A percentile compares a stretch with the other conserved stretches of the same genome.
Conservation (phyloP, 2,329 filamentous ascomycete genomes). For the Helminthosporium solani region DNA sequence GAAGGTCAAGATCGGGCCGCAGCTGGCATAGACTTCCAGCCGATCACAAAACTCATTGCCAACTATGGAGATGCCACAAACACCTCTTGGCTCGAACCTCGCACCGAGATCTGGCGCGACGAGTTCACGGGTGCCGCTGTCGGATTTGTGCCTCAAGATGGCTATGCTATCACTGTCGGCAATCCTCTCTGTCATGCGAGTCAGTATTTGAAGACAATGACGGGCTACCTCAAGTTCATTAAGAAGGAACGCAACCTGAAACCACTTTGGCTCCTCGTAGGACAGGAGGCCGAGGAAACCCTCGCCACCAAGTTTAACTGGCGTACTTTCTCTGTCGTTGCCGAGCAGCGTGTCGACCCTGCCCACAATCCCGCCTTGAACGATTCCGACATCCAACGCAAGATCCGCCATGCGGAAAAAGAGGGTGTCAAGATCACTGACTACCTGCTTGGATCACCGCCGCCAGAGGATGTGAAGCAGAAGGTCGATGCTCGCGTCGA, state of each 20-base stretch:
- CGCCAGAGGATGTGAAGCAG: slow-evolving; percentile 65
- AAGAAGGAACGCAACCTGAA: slow-evolving; percentile 70
- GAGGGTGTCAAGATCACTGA: slow-evolving; percentile 82
- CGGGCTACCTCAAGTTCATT: slow-evolving; percentile 73
- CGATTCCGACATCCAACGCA: slow-evolving; percentile 67
- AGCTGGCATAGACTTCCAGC: slow-evolving; percentile 61
- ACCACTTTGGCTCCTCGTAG: slow-evolving; percentile 88
- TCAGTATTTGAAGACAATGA: slow-evolving; percentile 74
- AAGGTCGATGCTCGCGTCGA: slow-evolving; percentile 72
- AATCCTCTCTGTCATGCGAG: slow-evolving; percentile 79
- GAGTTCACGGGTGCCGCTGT: slow-evolving; percentile 75
- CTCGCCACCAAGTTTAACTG: slow-evolving; percentile 79
- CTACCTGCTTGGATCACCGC: slow-evolving; percentile 63
- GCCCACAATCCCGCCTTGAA: slow-evolving; percentile 66
- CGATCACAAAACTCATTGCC: slow-evolving; percentile 83
- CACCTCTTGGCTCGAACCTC: slow-evolving; percentile 88
- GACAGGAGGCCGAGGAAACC: slow-evolving; percentile 73
- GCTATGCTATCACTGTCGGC: slow-evolving; percentile 81
- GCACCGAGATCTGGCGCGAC: slow-evolving; percentile 87
- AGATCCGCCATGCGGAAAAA: slow-evolving; percentile 76
- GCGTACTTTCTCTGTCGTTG: slow-evolving; percentile 84
- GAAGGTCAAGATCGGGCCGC: slow-evolving; percentile 51
- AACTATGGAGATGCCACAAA: slow-evolving; percentile 95
- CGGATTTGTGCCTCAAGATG: slow-evolving; percentile 75
- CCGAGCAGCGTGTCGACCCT: slow-evolving; percentile 83